Percentiles rank a stretch among this genome's conserved stretches.
These are phyloP conservation scores for Kluyveromyces wickerhamii DNA, from an alignment of 805 yeast genomes.

Conservation along the genomic window DNA sequence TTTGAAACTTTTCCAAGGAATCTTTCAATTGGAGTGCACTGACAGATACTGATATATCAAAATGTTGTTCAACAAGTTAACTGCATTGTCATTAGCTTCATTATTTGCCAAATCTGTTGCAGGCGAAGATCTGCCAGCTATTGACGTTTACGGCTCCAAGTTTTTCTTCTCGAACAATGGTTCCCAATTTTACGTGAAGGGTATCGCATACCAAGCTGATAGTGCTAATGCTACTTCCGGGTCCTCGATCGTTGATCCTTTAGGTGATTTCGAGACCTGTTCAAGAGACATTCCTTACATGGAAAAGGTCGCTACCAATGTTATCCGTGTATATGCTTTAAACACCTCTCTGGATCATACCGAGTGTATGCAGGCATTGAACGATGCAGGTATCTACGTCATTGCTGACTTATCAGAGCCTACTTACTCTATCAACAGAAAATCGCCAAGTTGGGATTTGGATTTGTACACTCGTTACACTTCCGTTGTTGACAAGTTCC, in stretches of 20 bases:
- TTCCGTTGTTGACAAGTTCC: slow-evolving; percentile 58
- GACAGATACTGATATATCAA: slow-evolving; percentile 12
- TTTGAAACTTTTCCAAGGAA: no score
- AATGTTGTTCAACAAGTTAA: slow-evolving; percentile 31
- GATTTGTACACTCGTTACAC: slow-evolving; percentile 62
- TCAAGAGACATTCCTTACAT: slow-evolving; percentile 69
- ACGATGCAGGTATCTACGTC: slow-evolving; percentile 72
- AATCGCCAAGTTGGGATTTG: slow-evolving; percentile 54
- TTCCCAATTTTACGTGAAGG: slow-evolving; percentile 67
- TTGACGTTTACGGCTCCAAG: slow-evolving; percentile 70
- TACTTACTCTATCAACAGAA: slow-evolving; percentile 51
- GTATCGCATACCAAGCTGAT: slow-evolving; percentile 75
- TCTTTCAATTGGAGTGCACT: no score
- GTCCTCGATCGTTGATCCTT: slow-evolving; percentile 54
- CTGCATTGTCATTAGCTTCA: slow-evolving; percentile 30
- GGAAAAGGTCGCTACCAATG: slow-evolving; percentile 54
- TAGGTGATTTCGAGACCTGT: slow-evolving; percentile 56
- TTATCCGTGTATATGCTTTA: slow-evolving; percentile 68
- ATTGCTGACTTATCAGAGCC: slow-evolving; percentile 77
- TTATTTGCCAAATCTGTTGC: slow-evolving; percentile 22
- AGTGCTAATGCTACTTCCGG: slow-evolving; percentile 41
- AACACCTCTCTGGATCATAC: slow-evolving; percentile 57
- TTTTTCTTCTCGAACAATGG: slow-evolving; percentile 72
- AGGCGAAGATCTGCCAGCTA: slow-evolving; percentile 48
- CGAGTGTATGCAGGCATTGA: slow-evolving; percentile 56